Percentiles rank a stretch among this genome's conserved stretches.
Conservation (phyloP, 306 rosid species). For the Notholithocarpus densiflorus region DNA sequence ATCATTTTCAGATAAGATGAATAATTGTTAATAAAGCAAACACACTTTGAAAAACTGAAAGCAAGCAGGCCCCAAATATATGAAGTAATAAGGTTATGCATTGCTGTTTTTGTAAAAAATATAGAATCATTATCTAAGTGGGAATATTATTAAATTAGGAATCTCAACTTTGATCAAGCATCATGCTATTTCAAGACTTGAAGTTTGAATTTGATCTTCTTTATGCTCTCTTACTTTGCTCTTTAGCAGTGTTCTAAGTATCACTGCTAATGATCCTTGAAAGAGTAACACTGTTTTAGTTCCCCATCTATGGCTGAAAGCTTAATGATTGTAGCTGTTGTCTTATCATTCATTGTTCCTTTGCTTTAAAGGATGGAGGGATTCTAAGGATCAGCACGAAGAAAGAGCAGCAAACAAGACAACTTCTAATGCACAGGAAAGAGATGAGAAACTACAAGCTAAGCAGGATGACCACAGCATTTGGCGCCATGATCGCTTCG, state of each 20-base stretch:
- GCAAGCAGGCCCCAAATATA: too few relatives aligned
- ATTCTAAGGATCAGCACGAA: conserved; percentile 42
- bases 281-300: background rate
- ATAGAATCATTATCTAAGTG: background rate
- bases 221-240: conserved; percentile 4
- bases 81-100: too few relatives aligned
- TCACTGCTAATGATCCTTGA: background rate
- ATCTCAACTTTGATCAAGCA: background rate
- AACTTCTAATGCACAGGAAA: conserved; percentile 37
- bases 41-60: too few relatives aligned
- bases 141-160: background rate
- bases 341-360: background rate
- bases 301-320: background rate
- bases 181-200: background rate
- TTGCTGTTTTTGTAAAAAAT: background rate
- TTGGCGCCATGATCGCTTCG: conserved; percentile 50
- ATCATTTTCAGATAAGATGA: background rate
- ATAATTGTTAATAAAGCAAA: background rate
- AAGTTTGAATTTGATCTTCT: conserved; percentile 2
- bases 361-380: conserved; percentile 51
- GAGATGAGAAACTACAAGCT: conserved; percentile 49
- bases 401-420: conserved; percentile 37
- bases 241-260: background rate
- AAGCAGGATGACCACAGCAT: conserved; percentile 33
- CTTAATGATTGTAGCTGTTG: background rate